These are phyloP conservation scores for Hymenoscyphus occultus DNA, from an alignment of 2,329 filamentous ascomycete genomes.

Conservation along the genomic window DNA sequence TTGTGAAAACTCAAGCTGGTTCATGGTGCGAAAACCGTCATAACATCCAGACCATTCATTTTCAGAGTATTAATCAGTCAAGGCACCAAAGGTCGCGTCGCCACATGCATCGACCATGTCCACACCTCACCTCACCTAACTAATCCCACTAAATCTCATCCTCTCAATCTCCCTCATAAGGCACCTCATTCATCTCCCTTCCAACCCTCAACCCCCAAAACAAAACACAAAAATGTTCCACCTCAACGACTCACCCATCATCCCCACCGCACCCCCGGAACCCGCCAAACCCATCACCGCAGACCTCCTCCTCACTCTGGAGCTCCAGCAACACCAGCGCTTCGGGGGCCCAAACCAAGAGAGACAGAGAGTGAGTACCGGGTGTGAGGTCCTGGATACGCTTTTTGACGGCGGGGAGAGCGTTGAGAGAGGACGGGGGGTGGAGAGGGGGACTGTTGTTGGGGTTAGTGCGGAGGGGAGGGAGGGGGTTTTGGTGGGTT, in stretches of 20 bases:
- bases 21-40: background rate
- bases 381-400: constrained; percentile 30
- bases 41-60: background rate
- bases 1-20: background rate
- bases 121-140: background rate
- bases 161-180: no score
- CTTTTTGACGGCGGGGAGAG: constrained; percentile 24
- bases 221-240: background rate
- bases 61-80: background rate
- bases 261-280: background rate
- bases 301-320: constrained; percentile 27
- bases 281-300: constrained; percentile 27
- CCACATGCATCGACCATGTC: background rate
- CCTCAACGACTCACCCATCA: background rate
- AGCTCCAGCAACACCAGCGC: constrained; percentile 22
- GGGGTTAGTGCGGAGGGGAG: constrained; percentile 31
- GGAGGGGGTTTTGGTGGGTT: constrained; percentile 31
- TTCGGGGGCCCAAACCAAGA: constrained; percentile 16
- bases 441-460: constrained; percentile 30
- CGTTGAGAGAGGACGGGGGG: constrained; percentile 7
- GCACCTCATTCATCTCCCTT: background rate
- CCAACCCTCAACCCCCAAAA: background rate
- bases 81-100: background rate
- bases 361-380: constrained; percentile 25
- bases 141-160: background rate